A percentile compares a stretch with the other conserved stretches of the same genome.
Evolutionary conservation across 2,329 filamentous ascomycete genomes (phyloP).

Genomic region (Pseudogymnoascus sp.): DNA sequence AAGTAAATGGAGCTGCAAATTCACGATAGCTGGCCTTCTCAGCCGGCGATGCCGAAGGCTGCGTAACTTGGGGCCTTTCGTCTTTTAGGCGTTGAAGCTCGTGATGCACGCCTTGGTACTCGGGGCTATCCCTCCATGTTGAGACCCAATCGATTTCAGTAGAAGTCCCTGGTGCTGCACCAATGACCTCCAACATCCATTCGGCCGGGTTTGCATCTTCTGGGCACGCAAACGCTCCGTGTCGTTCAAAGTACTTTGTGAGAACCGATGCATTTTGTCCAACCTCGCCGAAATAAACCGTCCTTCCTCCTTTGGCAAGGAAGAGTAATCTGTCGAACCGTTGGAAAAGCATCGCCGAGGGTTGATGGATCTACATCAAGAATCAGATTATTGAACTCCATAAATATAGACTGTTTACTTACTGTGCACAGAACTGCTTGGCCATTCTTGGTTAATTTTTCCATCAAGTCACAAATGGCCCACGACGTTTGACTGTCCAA

Average conservation of each 20-base stretch:
- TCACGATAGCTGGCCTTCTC: slow-evolving; percentile 49
- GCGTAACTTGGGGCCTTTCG: slow-evolving; percentile 32
- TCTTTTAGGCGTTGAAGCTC: slow-evolving; percentile 57
- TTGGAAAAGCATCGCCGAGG: slow-evolving; percentile 44
- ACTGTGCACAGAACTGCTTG: slow-evolving; percentile 49
- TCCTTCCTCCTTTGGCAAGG: slow-evolving; percentile 55
- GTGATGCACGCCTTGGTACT: slow-evolving; percentile 45
- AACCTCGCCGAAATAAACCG: slow-evolving; percentile 62
- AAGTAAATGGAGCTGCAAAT: slow-evolving; percentile 59
- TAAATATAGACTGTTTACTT: slow-evolving; percentile 28
- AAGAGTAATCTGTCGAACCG: slow-evolving; percentile 55
- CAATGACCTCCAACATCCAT: slow-evolving; percentile 24
- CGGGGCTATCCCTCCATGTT: slow-evolving; percentile 58
- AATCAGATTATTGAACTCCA: slow-evolving; percentile 39
- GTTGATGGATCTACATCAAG: slow-evolving; percentile 35
- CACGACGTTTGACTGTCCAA: slow-evolving; percentile 57
- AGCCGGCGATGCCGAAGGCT: slow-evolving; percentile 40
- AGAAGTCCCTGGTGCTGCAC: slow-evolving; percentile 39
- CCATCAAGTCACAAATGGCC: slow-evolving; percentile 53
- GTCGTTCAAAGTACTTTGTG: slow-evolving; percentile 51
- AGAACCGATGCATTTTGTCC: slow-evolving; percentile 42
- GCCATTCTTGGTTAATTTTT: slow-evolving; percentile 48
- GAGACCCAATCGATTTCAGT: slow-evolving; percentile 55
- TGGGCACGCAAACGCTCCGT: slow-evolving; percentile 43
- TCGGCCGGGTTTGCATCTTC: slow-evolving; percentile 45